Percentiles rank a stretch among this genome's conserved stretches.
Evolutionary conservation across 2,329 filamentous ascomycete genomes (phyloP).

Genomic region (Penicillium sp.): DNA sequence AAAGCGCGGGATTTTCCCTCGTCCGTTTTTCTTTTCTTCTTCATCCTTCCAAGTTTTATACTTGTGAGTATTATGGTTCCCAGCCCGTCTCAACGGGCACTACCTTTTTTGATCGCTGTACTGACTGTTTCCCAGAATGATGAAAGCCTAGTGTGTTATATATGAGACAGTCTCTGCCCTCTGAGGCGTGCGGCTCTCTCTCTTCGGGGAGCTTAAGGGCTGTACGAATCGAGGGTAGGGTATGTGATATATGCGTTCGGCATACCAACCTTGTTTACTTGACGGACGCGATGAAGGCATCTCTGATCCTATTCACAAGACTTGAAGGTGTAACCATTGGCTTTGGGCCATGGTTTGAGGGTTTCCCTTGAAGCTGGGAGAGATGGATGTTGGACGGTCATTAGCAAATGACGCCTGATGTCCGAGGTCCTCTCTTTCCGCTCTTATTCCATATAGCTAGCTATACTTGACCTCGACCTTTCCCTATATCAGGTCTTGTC

Average conservation of each 20-base stretch:
- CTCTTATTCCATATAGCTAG: background rate
- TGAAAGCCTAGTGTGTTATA: conserved; percentile 97
- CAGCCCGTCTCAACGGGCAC: background rate
- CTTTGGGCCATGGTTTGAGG: conserved; percentile 6
- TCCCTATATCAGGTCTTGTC: background rate
- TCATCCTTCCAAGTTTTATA: conserved; percentile 99
- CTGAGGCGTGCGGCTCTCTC: conserved; percentile 66
- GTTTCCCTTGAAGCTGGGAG: background rate
- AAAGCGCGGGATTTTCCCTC: conserved; percentile 17
- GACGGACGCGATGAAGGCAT: conserved; percentile 95
- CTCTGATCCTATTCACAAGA: conserved; percentile 60
- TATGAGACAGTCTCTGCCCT: conserved; percentile 65
- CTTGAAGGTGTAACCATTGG: conserved; percentile 43
- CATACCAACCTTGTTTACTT: conserved; percentile 94
- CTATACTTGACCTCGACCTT: background rate
- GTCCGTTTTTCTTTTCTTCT: conserved; percentile 49
- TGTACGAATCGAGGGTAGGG: conserved; percentile 56
- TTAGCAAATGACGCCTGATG: background rate
- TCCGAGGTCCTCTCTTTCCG: background rate
- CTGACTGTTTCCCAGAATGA: conserved; percentile 59
- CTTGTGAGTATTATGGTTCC: conserved; percentile 56
- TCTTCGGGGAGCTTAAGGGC: conserved; percentile 77
- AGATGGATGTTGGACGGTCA: conserved; percentile 9
- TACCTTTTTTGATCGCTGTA: conserved; percentile 13
- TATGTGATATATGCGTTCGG: conserved; percentile 98